phyloP scores from a whole-genome alignment of 805 yeast species.

The Lipomyces oligophaga region DNA sequence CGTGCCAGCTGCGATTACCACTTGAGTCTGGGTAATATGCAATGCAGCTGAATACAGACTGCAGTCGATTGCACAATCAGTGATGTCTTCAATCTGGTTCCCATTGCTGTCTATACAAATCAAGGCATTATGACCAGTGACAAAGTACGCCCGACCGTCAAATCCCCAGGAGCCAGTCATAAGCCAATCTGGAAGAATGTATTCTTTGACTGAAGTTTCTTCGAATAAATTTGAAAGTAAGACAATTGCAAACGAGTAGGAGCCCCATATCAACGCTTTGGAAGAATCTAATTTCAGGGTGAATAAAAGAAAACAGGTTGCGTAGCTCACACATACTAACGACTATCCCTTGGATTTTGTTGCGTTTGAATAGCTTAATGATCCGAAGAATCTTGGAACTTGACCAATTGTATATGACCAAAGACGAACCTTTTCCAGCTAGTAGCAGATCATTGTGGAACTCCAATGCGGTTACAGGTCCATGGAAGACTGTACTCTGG shows the following conservation, averaged over 20 bases:
- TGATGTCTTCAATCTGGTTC: constrained; percentile 5
- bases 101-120: constrained; percentile 39
- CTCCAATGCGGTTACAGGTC: constrained; percentile 68
- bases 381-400: constrained; percentile 40
- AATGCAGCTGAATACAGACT: constrained; percentile 85
- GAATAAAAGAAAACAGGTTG: neutral
- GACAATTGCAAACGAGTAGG: constrained; percentile 56
- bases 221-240: constrained; percentile 37
- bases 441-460: constrained; percentile 44
- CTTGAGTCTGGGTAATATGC: constrained; percentile 41
- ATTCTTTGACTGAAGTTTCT: constrained; percentile 17
- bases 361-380: constrained; percentile 55
- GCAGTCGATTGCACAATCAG: constrained; percentile 32
- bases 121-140: constrained; percentile 78
- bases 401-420: constrained; percentile 52
- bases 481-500: constrained; percentile 38
- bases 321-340: constrained; percentile 30
- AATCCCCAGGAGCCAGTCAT: constrained; percentile 53
- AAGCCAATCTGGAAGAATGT: constrained; percentile 73
- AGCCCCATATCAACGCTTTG: constrained; percentile 56
- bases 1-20: constrained; percentile 80
- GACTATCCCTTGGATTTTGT: constrained; percentile 78
- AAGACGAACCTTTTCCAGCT: constrained; percentile 69
- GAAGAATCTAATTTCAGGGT: constrained; percentile 30
- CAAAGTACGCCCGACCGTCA: constrained; percentile 45